A percentile compares a stretch with the other conserved stretches of the same genome.
phyloP scores from a whole-genome alignment of 345 rosid genomes.

The Eucalyptus virginea region DNA sequence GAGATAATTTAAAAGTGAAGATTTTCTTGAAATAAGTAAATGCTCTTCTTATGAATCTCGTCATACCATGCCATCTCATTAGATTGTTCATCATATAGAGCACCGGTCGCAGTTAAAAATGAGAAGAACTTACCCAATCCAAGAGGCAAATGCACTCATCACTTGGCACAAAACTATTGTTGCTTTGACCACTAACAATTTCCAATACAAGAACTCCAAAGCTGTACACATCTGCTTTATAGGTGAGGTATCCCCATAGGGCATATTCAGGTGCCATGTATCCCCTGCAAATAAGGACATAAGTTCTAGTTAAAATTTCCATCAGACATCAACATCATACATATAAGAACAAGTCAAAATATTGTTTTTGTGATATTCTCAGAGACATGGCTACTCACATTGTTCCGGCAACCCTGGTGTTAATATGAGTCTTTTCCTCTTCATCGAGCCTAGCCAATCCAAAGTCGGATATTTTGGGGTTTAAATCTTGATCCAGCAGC shows the following conservation, averaged over 20 bases:
- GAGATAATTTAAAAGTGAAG: background rate
- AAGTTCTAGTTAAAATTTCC: background rate
- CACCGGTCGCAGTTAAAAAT: background rate
- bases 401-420: slow-evolving; percentile 56
- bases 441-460: slow-evolving; percentile 49
- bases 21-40: background rate
- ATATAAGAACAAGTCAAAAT: background rate
- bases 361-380: background rate
- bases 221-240: slow-evolving; percentile 27
- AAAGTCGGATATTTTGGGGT: slow-evolving; percentile 58
- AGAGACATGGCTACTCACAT: slow-evolving; percentile 15
- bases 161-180: background rate
- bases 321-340: background rate
- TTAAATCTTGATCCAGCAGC: slow-evolving; percentile 34
- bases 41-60: background rate
- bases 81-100: background rate
- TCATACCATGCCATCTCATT: background rate
- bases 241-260: slow-evolving; percentile 18
- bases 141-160: slow-evolving; percentile 8
- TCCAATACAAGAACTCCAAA: slow-evolving; percentile 27
- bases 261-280: slow-evolving; percentile 42
- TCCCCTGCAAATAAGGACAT: slow-evolving; percentile 7
- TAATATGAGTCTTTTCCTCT: slow-evolving; percentile 36
- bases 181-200: slow-evolving; percentile 15
- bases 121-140: slow-evolving; percentile 12